Percentiles rank a stretch among this genome's conserved stretches.
Evolutionary conservation across 1,284 basidiomycete species (phyloP).

Genomic region (Volvariella surrecta): DNA sequence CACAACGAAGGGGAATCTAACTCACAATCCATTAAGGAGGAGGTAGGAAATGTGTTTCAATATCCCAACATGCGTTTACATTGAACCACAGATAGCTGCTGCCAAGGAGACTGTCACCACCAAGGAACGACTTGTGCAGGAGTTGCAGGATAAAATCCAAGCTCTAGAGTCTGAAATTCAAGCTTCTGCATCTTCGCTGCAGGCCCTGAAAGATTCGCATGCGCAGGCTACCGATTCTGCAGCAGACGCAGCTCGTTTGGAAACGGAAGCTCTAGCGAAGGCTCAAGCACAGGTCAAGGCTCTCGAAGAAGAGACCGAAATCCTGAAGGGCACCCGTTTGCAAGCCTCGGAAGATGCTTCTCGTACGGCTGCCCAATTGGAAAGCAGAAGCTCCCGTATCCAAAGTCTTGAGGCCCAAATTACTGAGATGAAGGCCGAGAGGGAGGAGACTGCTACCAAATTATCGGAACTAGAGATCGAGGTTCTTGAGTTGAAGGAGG

Average conservation of each 20-base stretch:
- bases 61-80: slow-evolving; percentile 6
- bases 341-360: slow-evolving; percentile 38
- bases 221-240: slow-evolving; percentile 21
- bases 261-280: slow-evolving; percentile 56
- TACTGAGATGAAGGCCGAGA: slow-evolving; percentile 47
- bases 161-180: slow-evolving; percentile 41
- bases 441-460: slow-evolving; percentile 67
- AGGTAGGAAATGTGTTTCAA: slow-evolving; percentile 31
- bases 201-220: slow-evolving; percentile 37
- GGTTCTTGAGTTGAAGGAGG: slow-evolving; percentile 69
- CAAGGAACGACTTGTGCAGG: slow-evolving; percentile 37
- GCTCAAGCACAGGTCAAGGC: slow-evolving; percentile 55
- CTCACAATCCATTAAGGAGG: slow-evolving; percentile 32
- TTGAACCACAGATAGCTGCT: slow-evolving; percentile 36
- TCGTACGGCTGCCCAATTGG: slow-evolving; percentile 15
- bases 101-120: slow-evolving; percentile 30
- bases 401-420: slow-evolving; percentile 19
- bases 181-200: slow-evolving; percentile 44
- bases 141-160: slow-evolving; percentile 42
- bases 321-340: slow-evolving; percentile 41
- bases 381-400: slow-evolving; percentile 2
- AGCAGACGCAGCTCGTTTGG: slow-evolving; percentile 41
- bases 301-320: slow-evolving; percentile 43
- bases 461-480: slow-evolving; percentile 75
- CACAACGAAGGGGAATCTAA: slow-evolving; percentile 26